A percentile compares a stretch with the other conserved stretches of the same genome.
These are phyloP conservation scores for Coemansia sp. DNA, from an alignment of 192 early-diverging fungal genomes.

Conservation along the genomic window DNA sequence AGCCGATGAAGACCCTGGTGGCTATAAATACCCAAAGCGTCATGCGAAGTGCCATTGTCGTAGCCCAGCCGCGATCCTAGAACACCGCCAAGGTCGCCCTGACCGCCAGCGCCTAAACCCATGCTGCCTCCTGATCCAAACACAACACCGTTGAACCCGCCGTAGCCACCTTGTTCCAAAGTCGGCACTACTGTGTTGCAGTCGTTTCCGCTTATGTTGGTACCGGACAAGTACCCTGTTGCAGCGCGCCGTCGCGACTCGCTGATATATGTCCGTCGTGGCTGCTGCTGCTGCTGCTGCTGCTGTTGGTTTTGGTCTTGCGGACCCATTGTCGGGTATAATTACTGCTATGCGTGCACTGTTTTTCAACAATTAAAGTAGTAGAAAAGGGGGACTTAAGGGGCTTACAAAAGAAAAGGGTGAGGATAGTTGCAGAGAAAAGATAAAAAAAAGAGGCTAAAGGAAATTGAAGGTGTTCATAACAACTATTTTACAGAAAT, in stretches of 20 bases:
- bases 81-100: slow-evolving; percentile 9
- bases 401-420: too few species aligned
- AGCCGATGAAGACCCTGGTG: slow-evolving; percentile 5
- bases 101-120: background rate
- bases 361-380: too few species aligned
- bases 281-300: slow-evolving; percentile 17
- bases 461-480: too few species aligned
- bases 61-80: slow-evolving; percentile 8
- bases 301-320: slow-evolving; percentile 13
- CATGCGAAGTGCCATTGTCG: slow-evolving; percentile 1
- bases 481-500: too few species aligned
- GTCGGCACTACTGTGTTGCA: slow-evolving; percentile 2
- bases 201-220: background rate
- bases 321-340: background rate
- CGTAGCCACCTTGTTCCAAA: slow-evolving; percentile 22
- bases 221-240: background rate
- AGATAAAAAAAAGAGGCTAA: too few species aligned
- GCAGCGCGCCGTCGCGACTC: slow-evolving; percentile 14
- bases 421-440: too few species aligned
- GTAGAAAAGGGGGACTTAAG: too few species aligned
- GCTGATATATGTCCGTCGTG: background rate
- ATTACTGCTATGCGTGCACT: too few species aligned
- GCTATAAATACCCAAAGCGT: background rate
- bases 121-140: slow-evolving; percentile 18
- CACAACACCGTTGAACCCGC: slow-evolving; percentile 44